Conservation (phyloP, 148 eudicot genomes). For the Silene latifolia region DNA sequence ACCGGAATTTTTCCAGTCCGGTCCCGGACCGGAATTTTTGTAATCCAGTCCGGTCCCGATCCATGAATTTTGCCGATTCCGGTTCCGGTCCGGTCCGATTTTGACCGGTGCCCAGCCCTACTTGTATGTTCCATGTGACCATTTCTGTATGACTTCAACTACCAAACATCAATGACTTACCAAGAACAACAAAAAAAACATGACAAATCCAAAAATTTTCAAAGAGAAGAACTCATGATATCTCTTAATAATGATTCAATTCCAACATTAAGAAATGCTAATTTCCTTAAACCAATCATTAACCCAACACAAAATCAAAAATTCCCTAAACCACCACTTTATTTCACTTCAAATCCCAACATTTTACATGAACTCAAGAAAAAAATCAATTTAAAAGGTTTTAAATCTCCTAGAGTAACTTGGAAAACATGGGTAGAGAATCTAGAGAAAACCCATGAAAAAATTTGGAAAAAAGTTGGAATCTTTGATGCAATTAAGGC, state of each 20-base stretch:
- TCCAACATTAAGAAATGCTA: conserved; percentile 7
- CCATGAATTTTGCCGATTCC: no score
- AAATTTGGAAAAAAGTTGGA: conserved; percentile 18
- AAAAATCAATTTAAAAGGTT: conserved; percentile 8
- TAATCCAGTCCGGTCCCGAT: no score
- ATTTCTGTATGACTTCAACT: no score
- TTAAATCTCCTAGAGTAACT: not conserved
- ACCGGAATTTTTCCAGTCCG: no score
- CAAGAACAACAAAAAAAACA: no score
- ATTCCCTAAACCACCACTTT: not conserved
- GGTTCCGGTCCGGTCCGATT: no score
- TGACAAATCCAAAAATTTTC: not conserved
- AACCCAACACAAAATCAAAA: not conserved
- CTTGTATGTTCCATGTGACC: no score
- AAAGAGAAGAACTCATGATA: conserved; percentile 21
- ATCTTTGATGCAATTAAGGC: conserved; percentile 23
- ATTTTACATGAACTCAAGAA: not conserved
- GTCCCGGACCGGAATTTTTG: no score
- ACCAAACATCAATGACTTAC: no score
- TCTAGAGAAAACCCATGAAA: conserved; percentile 11
- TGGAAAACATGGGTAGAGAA: conserved; percentile 23
- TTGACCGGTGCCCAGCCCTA: no score
- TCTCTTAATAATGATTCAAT: not conserved
- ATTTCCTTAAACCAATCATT: conserved; percentile 14
- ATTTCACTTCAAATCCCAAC: conserved; percentile 1